Evolutionary conservation across 2,329 filamentous ascomycete species (phyloP).

Genomic region (Septoria petroselini): DNA sequence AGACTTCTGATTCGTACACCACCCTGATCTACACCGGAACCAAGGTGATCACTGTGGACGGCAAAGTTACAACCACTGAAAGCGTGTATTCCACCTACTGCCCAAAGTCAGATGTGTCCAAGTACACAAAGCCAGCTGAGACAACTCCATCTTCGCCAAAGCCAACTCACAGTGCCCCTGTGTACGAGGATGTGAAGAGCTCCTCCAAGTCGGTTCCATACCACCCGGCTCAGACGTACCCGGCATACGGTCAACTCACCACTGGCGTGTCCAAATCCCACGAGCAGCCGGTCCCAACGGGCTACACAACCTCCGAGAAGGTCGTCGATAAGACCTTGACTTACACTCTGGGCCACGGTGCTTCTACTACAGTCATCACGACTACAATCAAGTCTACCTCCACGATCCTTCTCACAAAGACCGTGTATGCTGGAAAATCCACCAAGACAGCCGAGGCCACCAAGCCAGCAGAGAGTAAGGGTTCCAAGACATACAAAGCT

Average conservation of each 20-base stretch:
- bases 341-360: conserved; percentile 38
- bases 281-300: conserved; percentile 21
- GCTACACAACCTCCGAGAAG: conserved; percentile 27
- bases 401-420: conserved; percentile 34
- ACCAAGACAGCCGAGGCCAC: conserved; percentile 14
- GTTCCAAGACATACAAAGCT: conserved; percentile 26
- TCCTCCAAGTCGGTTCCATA: neutral
- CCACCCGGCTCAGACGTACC: conserved; percentile 21
- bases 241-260: conserved; percentile 16
- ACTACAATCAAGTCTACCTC: conserved; percentile 38
- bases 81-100: conserved; percentile 29
- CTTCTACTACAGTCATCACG: conserved; percentile 37
- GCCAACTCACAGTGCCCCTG: conserved; percentile 3
- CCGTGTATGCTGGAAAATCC: conserved; percentile 25
- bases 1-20: conserved; percentile 20
- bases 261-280: conserved; percentile 25
- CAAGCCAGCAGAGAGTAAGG: conserved; percentile 2
- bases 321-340: conserved; percentile 36
- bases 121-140: conserved; percentile 14
- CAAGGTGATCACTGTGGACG: conserved; percentile 27
- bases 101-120: conserved; percentile 22
- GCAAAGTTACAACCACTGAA: conserved; percentile 24
- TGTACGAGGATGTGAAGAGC: no score
- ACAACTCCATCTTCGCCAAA: conserved; percentile 14
- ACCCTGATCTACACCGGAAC: conserved; percentile 25